A percentile compares a stretch with the other conserved stretches of the same genome.
Evolutionary conservation across 2,329 filamentous ascomycete species (phyloP).

Genomic region (Beauveria caledonica): DNA sequence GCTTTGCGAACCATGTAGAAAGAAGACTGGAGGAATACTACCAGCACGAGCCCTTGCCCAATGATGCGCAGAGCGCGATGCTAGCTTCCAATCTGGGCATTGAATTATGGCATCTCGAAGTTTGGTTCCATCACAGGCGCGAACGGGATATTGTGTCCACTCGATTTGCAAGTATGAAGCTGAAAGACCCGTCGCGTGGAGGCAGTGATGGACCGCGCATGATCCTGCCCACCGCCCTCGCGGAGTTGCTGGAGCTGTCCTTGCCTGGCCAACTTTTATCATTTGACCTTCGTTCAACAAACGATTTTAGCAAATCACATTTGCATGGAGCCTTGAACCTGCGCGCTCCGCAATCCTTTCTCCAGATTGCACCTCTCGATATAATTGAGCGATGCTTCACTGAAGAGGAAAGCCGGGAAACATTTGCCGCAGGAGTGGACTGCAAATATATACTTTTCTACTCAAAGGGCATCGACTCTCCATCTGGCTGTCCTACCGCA

Average conservation of each 20-base stretch:
- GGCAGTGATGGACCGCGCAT: constrained; percentile 31
- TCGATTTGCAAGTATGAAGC: constrained; percentile 36
- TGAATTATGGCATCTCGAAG: constrained; percentile 41
- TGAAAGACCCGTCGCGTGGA: constrained; percentile 27
- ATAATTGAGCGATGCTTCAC: constrained; percentile 42
- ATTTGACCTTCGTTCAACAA: constrained; percentile 40
- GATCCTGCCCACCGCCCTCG: constrained; percentile 44
- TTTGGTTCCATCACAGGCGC: constrained; percentile 48
- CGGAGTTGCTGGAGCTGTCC: constrained; percentile 42
- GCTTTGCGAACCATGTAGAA: constrained; percentile 41
- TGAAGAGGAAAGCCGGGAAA: constrained; percentile 38
- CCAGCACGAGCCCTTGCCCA: constrained; percentile 37
- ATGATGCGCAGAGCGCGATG: constrained; percentile 41
- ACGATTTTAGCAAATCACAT: constrained; percentile 42
- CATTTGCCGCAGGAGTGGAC: constrained; percentile 38
- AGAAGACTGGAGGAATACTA: constrained; percentile 46
- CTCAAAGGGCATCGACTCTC: constrained; percentile 39
- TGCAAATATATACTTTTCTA: constrained; percentile 46
- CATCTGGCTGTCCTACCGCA: constrained; percentile 44
- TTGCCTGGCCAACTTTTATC: constrained; percentile 36
- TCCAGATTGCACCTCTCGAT: constrained; percentile 39
- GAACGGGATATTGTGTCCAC: constrained; percentile 38
- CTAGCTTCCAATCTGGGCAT: constrained; percentile 47
- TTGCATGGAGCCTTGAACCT: constrained; percentile 45
- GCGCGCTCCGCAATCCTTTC: constrained; percentile 40